Percentiles rank a stretch among this genome's conserved stretches.
Evolutionary conservation across 2,329 filamentous ascomycete species (phyloP).

Genomic region (Verticillium klebahnii): DNA sequence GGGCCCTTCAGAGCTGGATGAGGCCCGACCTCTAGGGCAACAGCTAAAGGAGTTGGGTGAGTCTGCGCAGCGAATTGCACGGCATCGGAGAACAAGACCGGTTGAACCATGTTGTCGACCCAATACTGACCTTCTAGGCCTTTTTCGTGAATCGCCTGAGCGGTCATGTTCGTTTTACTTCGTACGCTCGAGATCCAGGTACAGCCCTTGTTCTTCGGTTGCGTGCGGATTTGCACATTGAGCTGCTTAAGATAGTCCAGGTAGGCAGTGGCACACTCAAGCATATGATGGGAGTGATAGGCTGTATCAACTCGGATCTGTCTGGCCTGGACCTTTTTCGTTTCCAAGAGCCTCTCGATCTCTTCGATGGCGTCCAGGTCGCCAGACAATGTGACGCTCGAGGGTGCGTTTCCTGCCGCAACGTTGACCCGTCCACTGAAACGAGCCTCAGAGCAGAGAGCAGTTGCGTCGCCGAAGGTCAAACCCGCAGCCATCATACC

Average conservation of each 20-base stretch:
- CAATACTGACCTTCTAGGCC: slow-evolving; percentile 5
- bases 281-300: slow-evolving; percentile 24
- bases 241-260: background rate
- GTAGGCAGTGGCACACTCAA: background rate
- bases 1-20: slow-evolving; percentile 37
- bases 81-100: slow-evolving; percentile 7
- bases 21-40: slow-evolving; percentile 26
- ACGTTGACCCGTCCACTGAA: slow-evolving; percentile 16
- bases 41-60: background rate
- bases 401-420: slow-evolving; percentile 19
- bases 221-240: background rate
- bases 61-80: slow-evolving; percentile 10
- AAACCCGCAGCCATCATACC: slow-evolving; percentile 20
- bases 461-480: slow-evolving; percentile 9
- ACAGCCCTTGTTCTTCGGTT: background rate
- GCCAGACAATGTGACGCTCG: slow-evolving; percentile 19
- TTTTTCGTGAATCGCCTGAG: background rate
- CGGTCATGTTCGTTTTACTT: background rate
- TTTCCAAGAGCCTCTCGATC: slow-evolving; percentile 13
- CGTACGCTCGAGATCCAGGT: background rate
- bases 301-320: slow-evolving; percentile 22
- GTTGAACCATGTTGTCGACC: slow-evolving; percentile 8
- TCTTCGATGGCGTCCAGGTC: slow-evolving; percentile 20
- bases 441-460: slow-evolving; percentile 14
- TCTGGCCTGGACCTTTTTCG: slow-evolving; percentile 13